Base-by-base conservation (phyloP, 768 basidiomycete genomes). In the Auriscalpium microsporum region DNA sequence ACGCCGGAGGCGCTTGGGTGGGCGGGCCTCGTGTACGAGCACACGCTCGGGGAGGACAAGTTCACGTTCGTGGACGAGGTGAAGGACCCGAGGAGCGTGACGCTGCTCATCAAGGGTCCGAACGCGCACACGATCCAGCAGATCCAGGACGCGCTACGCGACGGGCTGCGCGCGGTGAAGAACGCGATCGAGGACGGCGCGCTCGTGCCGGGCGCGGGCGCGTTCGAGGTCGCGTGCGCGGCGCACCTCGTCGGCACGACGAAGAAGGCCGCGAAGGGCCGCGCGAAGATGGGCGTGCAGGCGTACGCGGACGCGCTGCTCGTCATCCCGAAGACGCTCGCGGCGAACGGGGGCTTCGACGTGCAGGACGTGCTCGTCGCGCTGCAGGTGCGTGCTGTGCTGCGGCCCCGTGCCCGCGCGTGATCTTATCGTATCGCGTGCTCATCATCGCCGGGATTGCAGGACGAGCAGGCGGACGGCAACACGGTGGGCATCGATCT, bases 11-110 rank as follows among this genome's bases (percentile, higher is more conserved):
- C 92, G 36, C 84, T 99, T 50, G 96, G 96, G 35, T 96, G 91
- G 88, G 96, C 96, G 44, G 96, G 96, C 9, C 83, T 98, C 58
- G 93, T 99, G 34, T 99, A 99, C 74, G 96, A 99, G 72, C 94
- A 97, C 72, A 97, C 94, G 17, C 81, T 99, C 35, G 96, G 96
- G 61, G 96, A 99, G 73, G 96, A 99, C 68, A 99, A 98, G 68
- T 99, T 80, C 71, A 99, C 96, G 0, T 98, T 98, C 67, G 77
- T 99, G 54, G 96, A 98, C 71, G 90, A 99, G 60, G 95, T 97
- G 70, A 91, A 87, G 72, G 82, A 87, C 57, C 95, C 96, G 33
- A 94, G 90, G 78, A 87, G 85, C 55, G 96, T 97, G 52, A 98
- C 96, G 5, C 78, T 99, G 55, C 79, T 99, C 58, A 90, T 99